A percentile compares a stretch with the other conserved stretches of the same genome.
Conservation (phyloP, 1,139 yeast genomes). For the Nematodospora anomalae region DNA sequence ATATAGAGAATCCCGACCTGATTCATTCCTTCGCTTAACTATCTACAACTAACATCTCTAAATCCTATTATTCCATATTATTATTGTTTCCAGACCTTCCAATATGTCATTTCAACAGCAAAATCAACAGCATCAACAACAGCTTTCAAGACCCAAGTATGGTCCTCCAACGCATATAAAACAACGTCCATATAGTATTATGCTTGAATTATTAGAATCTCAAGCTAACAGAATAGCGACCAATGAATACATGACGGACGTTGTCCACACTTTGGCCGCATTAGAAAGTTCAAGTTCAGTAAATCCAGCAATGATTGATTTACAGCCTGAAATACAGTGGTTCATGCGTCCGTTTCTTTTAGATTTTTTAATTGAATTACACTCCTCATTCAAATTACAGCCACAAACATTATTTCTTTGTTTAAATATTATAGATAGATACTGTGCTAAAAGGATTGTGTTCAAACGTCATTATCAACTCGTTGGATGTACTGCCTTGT, state of each 20-base stretch:
- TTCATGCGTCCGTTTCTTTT: constrained; percentile 86
- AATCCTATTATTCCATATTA: too few species aligned
- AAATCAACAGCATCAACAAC: constrained; percentile 5
- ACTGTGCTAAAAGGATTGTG: constrained; percentile 89
- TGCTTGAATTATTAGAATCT: constrained; percentile 49
- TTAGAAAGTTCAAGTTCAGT: constrained; percentile 34
- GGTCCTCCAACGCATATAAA: constrained; percentile 48
- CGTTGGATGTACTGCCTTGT: constrained; percentile 88
- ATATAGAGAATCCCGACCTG: neutral
- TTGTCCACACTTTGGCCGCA: constrained; percentile 27
- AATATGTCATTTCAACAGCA: constrained; percentile 3
- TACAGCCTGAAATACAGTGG: constrained; percentile 93
- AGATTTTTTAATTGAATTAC: constrained; percentile 82
- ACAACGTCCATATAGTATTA: constrained; percentile 39
- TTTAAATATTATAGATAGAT: constrained; percentile 81
- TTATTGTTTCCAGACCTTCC: neutral
- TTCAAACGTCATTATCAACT: constrained; percentile 89
- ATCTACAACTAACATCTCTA: too few species aligned
- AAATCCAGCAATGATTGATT: constrained; percentile 72
- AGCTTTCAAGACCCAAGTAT: constrained; percentile 19
- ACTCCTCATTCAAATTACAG: constrained; percentile 70
- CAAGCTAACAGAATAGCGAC: constrained; percentile 43
- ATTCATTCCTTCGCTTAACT: neutral
- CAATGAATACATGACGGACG: constrained; percentile 41
- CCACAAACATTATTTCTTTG: constrained; percentile 81